Percentiles rank a stretch among this genome's conserved stretches.
Conservation (phyloP, 306 rosid genomes). For the Malus asiatica region DNA sequence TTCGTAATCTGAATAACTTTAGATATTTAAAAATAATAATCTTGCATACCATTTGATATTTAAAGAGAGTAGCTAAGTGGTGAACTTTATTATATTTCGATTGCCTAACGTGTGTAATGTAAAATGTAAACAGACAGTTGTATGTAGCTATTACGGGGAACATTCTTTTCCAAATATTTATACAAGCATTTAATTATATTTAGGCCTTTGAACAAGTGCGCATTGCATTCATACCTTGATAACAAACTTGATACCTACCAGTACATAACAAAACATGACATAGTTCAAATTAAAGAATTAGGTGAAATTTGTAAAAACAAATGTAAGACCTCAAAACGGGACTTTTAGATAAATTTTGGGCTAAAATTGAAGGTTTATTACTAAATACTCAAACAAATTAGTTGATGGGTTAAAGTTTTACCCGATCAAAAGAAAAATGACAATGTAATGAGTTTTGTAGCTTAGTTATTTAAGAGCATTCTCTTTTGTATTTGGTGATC, state of each 20-base stretch:
- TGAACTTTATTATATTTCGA: background rate
- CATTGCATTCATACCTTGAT: background rate
- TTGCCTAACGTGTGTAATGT: background rate
- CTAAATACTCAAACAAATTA: no score
- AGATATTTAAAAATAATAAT: no score
- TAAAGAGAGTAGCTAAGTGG: background rate
- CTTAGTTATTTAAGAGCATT: no score
- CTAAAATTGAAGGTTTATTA: no score
- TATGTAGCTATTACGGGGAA: rapidly evolving
- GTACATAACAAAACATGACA: background rate
- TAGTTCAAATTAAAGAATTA: background rate
- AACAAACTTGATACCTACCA: background rate
- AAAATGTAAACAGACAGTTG: background rate
- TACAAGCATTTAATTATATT: background rate
- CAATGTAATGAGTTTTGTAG: no score
- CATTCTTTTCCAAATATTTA: background rate
- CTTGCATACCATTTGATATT: background rate
- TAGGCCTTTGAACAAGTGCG: background rate
- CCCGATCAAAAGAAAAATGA: no score
- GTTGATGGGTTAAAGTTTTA: no score
- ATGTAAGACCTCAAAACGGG: no score
- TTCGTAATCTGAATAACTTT: no score
- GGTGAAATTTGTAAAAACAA: no score
- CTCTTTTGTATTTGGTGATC: rapidly evolving
- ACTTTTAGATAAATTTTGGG: no score